These are phyloP conservation scores for Sequoia sempervirens DNA, from an alignment of 75 land plant genomes.

Conservation along the genomic window DNA sequence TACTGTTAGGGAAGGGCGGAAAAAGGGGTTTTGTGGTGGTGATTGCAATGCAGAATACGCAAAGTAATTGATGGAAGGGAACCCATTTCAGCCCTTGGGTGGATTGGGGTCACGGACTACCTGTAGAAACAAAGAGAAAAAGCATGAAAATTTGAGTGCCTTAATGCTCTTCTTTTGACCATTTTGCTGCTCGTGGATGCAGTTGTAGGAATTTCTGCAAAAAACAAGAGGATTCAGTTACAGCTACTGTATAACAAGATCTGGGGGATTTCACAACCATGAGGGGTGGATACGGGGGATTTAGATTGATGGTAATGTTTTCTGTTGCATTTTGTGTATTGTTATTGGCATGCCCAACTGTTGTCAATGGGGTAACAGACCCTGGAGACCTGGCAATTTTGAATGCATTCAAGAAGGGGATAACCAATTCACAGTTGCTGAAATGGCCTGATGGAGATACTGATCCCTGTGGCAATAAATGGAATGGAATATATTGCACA, in stretches of 20 bases:
- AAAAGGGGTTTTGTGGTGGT: neutral
- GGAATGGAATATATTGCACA: slow-evolving; percentile 39
- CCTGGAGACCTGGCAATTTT: slow-evolving; percentile 48
- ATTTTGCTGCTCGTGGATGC: neutral
- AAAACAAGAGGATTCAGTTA: neutral
- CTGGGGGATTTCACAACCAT: neutral
- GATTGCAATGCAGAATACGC: neutral
- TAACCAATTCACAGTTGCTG: slow-evolving; percentile 55
- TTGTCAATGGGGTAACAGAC: slow-evolving; percentile 31
- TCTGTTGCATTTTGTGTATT: neutral
- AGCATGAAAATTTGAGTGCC: neutral
- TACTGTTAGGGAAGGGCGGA: neutral
- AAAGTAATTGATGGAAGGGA: neutral
- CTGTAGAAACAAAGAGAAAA: neutral
- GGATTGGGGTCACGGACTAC: neutral
- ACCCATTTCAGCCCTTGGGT: neutral
- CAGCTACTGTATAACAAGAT: neutral
- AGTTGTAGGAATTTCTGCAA: neutral
- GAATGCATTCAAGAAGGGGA: slow-evolving; percentile 43
- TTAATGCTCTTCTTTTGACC: neutral
- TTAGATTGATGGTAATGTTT: neutral
- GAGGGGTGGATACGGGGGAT: neutral
- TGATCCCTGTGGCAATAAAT: slow-evolving; percentile 69
- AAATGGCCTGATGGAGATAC: slow-evolving; percentile 47
- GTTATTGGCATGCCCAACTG: neutral